Evolutionary conservation across 495 filamentous ascomycete species (phyloP), one percentile per base, ranked within the genome.

Genomic region (Xylaria palmicola): DNA sequence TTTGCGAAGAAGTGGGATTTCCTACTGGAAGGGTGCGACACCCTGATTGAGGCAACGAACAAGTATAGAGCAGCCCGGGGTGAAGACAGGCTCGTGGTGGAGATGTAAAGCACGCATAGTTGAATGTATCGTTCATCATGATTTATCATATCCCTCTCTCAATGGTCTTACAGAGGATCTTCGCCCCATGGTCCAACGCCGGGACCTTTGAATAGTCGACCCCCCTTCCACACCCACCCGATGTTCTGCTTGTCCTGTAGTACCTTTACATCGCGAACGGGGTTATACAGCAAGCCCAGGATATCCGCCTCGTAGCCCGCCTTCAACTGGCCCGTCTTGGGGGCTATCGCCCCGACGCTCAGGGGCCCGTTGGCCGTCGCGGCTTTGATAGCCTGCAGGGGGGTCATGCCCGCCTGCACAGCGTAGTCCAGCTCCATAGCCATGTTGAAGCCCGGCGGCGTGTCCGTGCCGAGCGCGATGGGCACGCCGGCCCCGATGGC

Each of bases 1-100:
- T 85, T 85, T 63, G 48, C 79, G 26, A 73, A 71, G 56, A 81
- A 81, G 27, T 84, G 80, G 79, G 70, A 75, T 2, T 84, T 79
- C 71, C 62, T 83, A 19, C 62, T 85, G 8, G 66, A 75, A n/a
- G 81, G 80, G 19, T 84, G 81, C 71, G 67, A 71, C 6, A 73
- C 76, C 44, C 56, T 83, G 56, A 66, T 83, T 58, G 68, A 73
- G 45, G 67, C 75, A 2, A 84, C 81, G 7, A 85, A 85, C 68
- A 67, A 69, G 26, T 83, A 78, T 78, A 74, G 82, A 15, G 70
- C 71, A 45, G 54, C 63, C 29, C 69, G 81, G 29, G 81, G 81
- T 6, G 81, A 85, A 55, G 78, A 78, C 50, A 65, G 72, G 49
- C 73, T 83, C 39, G 72, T 80, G 53, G 62, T 77, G 53, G 79